These are phyloP conservation scores for Globisporangium abappressorium DNA, from an alignment of 352 stramenopile species.

Conservation along the genomic window DNA sequence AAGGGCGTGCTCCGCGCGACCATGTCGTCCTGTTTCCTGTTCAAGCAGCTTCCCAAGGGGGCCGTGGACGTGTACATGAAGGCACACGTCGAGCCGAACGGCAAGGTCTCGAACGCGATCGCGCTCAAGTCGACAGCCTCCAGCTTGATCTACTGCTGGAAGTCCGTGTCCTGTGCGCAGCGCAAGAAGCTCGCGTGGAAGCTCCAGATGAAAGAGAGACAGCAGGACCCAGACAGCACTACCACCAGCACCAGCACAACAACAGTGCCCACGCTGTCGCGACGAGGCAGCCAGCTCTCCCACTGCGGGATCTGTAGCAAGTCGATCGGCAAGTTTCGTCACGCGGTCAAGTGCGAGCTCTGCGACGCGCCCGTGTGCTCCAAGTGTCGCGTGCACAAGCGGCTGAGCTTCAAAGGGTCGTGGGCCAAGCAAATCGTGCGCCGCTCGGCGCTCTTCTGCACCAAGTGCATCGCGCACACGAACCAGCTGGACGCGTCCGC, in stretches of 20 bases:
- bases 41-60: slow-evolving; percentile 24
- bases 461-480: slow-evolving; percentile 9
- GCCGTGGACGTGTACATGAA: slow-evolving; percentile 32
- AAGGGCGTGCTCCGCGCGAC: slow-evolving; percentile 32
- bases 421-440: slow-evolving; percentile 4
- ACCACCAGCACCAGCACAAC: background rate
- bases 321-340: slow-evolving; percentile 8
- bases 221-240: background rate
- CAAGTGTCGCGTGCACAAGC: slow-evolving; percentile 14
- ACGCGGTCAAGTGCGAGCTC: slow-evolving; percentile 15
- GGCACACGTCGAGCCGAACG: slow-evolving; percentile 22
- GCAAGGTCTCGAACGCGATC: slow-evolving; percentile 19
- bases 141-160: slow-evolving; percentile 30
- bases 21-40: slow-evolving; percentile 40
- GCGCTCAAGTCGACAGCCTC: slow-evolving; percentile 21
- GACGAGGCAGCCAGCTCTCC: slow-evolving; percentile 8
- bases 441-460: slow-evolving; percentile 8
- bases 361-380: slow-evolving; percentile 15
- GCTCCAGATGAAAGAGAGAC: slow-evolving; percentile 4
- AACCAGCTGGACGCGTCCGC: slow-evolving; percentile 6
- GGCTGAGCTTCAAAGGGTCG: slow-evolving; percentile 5
- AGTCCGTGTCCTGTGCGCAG: slow-evolving; percentile 29
- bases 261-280: background rate
- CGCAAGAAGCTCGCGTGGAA: slow-evolving; percentile 34
- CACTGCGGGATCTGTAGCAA: slow-evolving; percentile 13